These are phyloP conservation scores for Cryptococcus deneoformans DNA, from an alignment of 1,284 basidiomycete species.

Conservation along the genomic window DNA sequence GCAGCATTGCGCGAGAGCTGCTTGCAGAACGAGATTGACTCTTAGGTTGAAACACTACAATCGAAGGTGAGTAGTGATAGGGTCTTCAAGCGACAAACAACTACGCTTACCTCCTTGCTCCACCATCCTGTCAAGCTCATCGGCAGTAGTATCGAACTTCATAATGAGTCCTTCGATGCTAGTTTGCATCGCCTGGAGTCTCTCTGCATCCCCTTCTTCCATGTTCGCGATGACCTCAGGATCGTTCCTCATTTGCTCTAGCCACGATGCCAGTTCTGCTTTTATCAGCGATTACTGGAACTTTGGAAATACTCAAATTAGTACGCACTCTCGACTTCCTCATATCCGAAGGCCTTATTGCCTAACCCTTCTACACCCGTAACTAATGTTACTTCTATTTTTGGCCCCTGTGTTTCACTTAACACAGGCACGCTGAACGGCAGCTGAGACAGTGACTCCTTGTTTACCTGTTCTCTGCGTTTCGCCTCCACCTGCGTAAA, in stretches of 20 bases:
- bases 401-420: conserved; percentile 50
- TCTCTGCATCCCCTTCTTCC: conserved; percentile 34
- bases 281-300: conserved; percentile 10
- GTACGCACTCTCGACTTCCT: conserved; percentile 66
- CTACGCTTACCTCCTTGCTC: conserved; percentile 66
- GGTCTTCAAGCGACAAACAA: neutral
- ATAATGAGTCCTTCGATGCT: conserved; percentile 64
- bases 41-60: conserved; percentile 6
- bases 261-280: conserved; percentile 59
- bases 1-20: conserved; percentile 8
- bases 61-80: neutral
- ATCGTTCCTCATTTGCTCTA: conserved; percentile 54
- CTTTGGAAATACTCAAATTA: too few relatives aligned
- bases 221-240: conserved; percentile 27
- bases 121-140: conserved; percentile 73
- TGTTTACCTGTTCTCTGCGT: conserved; percentile 70
- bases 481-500: conserved; percentile 66
- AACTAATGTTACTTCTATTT: conserved; percentile 69
- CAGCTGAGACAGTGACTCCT: conserved; percentile 72
- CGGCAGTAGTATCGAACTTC: conserved; percentile 71
- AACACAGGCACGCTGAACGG: conserved; percentile 63
- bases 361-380: conserved; percentile 47
- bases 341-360: conserved; percentile 57
- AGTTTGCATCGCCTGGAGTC: conserved; percentile 61
- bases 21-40: conserved; percentile 4